phyloP scores from a whole-genome alignment of 441 rosid genomes.

The Dalechampia spathulata region DNA sequence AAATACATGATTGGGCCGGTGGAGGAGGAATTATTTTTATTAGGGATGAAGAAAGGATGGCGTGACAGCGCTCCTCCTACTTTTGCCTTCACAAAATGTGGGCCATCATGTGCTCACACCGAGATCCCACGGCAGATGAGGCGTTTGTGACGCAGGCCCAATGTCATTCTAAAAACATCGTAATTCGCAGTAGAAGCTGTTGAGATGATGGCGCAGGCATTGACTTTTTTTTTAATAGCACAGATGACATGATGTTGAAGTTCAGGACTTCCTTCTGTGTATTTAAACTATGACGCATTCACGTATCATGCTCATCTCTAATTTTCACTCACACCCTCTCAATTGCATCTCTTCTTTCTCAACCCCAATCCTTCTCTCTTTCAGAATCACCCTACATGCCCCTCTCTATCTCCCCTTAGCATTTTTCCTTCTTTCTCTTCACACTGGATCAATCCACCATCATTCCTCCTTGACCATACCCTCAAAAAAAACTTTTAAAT shows the following conservation, averaged over 20 bases:
- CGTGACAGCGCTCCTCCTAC: background rate
- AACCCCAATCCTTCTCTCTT: background rate
- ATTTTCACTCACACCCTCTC: background rate
- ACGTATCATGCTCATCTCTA: background rate
- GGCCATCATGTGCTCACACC: constrained; percentile 2
- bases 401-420: background rate
- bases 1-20: constrained; percentile 21
- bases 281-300: constrained; percentile 15
- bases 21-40: constrained; percentile 1
- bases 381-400: background rate
- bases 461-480: constrained; percentile 24
- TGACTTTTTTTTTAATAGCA: constrained; percentile 30
- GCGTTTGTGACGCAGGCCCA: constrained; percentile 11
- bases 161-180: constrained; percentile 8
- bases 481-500: constrained; percentile 32
- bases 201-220: constrained; percentile 27
- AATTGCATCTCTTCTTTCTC: background rate
- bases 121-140: constrained; percentile 3
- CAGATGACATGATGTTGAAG: background rate
- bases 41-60: background rate
- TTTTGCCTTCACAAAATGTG: no score
- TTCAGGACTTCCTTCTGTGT: constrained; percentile 14
- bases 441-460: constrained; percentile 23
- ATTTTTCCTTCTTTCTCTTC: background rate
- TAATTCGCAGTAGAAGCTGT: background rate